Base-by-base conservation (phyloP, 2,329 filamentous ascomycete species). In the Mycosphaerella arachidis region DNA sequence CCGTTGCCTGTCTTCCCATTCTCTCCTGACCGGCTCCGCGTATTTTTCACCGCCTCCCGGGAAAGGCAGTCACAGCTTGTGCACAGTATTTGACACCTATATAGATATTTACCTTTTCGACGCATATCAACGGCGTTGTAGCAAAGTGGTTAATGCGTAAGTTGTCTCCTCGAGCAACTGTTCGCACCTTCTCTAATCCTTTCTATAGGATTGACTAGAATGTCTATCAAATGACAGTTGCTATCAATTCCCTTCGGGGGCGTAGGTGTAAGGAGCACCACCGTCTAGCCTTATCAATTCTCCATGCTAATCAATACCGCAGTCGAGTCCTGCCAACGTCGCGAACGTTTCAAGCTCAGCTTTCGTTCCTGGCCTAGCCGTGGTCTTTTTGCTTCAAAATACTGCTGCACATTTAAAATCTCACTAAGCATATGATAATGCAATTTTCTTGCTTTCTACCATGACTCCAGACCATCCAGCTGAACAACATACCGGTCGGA, bases 201-300 rank as follows among this genome's bases (percentile, higher is more conserved):
- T 2, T 18, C 1, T 43, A 2, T 16, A 43, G 40, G 68, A 70
- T 67, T 69, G 69, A 70, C 68, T 71, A 68, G 68, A 71, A 71
- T 52, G 33, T 31, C 53, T 29, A n/a, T 27, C 20, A 20, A 18
- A 58, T 61, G 62, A 61, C 65, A 64, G 59, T 66, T 64, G 66
- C 66, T 67, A 71, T 70, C 69, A 68, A 67, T 70, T 71, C 66
- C 66, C 68, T 70, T 70, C 67, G 69, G 67, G 59, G 55, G 52
- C 50, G 52, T 58, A 67, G 58, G 68, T 71, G 70, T 68, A 61
- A 66, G 57, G 64, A 60, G 62, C 60, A 61, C 61, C 61, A 53
- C 48, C 59, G 55, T 55, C 2, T 3, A 13, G 16, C 2, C 46
- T 13, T 3, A 6, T 6, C 33, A 37, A 37, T 10, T 2, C 16